phyloP scores from a whole-genome alignment of 2,329 filamentous ascomycete species.

The Aureobasidium musti region DNA sequence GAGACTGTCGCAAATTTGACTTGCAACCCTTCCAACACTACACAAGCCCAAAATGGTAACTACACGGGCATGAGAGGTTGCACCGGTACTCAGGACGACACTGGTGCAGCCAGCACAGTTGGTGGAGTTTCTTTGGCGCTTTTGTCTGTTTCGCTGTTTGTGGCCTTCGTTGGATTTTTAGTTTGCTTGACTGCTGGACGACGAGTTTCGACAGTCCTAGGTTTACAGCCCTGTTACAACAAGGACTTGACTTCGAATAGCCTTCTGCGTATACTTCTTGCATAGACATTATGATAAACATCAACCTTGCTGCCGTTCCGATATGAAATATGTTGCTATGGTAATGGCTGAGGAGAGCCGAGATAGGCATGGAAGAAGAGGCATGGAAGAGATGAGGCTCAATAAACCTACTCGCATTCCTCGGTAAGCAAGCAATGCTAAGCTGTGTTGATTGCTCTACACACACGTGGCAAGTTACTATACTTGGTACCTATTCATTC shows the following conservation, averaged over 20 bases:
- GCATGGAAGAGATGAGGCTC: background rate
- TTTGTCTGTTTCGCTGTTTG: background rate
- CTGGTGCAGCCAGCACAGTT: background rate
- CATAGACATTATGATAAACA: background rate
- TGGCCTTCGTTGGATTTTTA: background rate
- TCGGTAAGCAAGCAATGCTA: background rate
- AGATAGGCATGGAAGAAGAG: background rate
- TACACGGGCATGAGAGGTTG: background rate
- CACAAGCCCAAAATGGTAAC: background rate
- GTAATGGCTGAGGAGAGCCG: slow-evolving; percentile 8
- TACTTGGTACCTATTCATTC: background rate
- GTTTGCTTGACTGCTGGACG: background rate
- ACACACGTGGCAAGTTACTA: background rate
- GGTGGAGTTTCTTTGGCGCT: background rate
- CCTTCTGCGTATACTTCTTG: background rate
- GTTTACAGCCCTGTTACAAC: background rate
- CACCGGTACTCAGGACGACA: background rate
- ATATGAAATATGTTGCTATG: background rate
- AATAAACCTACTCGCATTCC: background rate
- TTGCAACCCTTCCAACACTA: slow-evolving; percentile 9
- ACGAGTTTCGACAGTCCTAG: background rate
- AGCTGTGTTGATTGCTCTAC: background rate
- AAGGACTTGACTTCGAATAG: background rate
- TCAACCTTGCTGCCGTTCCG: slow-evolving; percentile 46
- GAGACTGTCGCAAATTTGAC: background rate